Conservation (phyloP, 805 yeast species). For the Candida xyloterini region DNA sequence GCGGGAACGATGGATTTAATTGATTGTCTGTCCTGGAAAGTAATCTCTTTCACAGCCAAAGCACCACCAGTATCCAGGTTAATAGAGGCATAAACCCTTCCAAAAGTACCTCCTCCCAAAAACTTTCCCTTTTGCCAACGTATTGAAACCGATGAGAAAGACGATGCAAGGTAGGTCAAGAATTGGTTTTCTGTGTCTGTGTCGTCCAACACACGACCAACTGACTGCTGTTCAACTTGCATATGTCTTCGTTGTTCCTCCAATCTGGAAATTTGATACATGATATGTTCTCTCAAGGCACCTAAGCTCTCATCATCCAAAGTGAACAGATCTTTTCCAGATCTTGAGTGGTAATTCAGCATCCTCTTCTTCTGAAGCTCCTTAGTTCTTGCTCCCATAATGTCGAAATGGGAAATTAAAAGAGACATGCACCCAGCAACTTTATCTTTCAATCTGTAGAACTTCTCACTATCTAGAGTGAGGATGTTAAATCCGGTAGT, state of each 20-base stretch:
- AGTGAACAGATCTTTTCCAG: conserved; percentile 50
- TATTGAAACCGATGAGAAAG: conserved; percentile 83
- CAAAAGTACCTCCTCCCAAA: conserved; percentile 95
- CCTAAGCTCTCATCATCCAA: conserved; percentile 51
- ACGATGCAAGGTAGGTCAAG: conserved; percentile 80
- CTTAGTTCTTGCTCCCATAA: conserved; percentile 94
- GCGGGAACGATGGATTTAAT: conserved; percentile 81
- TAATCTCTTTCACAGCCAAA: conserved; percentile 94
- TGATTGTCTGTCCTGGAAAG: conserved; percentile 83
- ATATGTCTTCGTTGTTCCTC: conserved; percentile 53
- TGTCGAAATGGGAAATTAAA: conserved; percentile 91
- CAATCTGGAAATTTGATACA: conserved; percentile 60
- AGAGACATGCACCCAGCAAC: conserved; percentile 95
- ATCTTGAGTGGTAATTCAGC: conserved; percentile 49
- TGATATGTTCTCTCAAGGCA: conserved; percentile 63
- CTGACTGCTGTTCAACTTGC: conserved; percentile 46
- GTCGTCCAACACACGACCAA: conserved; percentile 89
- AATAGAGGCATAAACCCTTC: conserved; percentile 87
- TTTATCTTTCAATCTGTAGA: conserved; percentile 64
- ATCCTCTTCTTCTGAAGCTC: conserved; percentile 58
- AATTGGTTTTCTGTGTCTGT: conserved; percentile 84
- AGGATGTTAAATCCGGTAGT: conserved; percentile 87
- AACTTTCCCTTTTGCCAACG: conserved; percentile 96
- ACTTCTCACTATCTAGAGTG: conserved; percentile 74
- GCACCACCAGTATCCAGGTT: conserved; percentile 93